Evolutionary conservation across 108 stramenopile genomes (phyloP).

Genomic region (Conticribra guillardii): DNA sequence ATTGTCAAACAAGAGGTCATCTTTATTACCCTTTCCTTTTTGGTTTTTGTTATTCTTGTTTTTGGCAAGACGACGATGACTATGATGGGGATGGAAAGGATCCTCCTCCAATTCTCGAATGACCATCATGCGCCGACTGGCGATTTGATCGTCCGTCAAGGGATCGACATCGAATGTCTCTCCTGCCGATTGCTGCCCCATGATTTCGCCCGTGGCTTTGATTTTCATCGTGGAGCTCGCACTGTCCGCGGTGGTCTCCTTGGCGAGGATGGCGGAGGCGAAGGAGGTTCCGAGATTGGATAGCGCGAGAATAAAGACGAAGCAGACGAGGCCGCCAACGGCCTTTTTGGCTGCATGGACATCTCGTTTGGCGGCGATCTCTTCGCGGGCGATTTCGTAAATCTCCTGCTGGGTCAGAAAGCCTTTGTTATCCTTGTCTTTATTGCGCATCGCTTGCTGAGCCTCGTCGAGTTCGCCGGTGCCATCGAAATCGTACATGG

Average conservation of each 20-base stretch:
- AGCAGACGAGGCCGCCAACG: slow-evolving; percentile 1
- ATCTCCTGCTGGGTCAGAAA: slow-evolving; percentile 7
- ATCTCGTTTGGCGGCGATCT: background rate
- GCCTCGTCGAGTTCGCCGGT: slow-evolving; percentile 6
- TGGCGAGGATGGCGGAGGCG: slow-evolving; percentile 12
- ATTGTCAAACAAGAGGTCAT: slow-evolving; percentile 4
- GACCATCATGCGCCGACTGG: slow-evolving; percentile 5
- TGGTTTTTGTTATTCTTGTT: background rate
- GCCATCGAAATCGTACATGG: slow-evolving; percentile 24
- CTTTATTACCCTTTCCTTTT: background rate
- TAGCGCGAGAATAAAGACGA: slow-evolving; percentile 11
- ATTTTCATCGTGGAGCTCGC: background rate
- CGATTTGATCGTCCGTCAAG: slow-evolving; percentile 1
- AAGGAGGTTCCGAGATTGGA: slow-evolving; percentile 14
- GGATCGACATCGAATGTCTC: slow-evolving; percentile 5
- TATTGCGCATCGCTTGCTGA: slow-evolving; percentile 13
- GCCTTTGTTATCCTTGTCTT: slow-evolving; percentile 1
- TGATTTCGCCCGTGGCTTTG: background rate
- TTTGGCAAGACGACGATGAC: slow-evolving; percentile 1
- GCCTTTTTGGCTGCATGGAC: background rate
- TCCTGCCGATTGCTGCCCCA: slow-evolving; percentile 1
- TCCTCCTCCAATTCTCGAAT: background rate
- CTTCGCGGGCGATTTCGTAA: slow-evolving; percentile 8
- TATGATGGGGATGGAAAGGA: background rate
- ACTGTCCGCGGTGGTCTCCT: slow-evolving; percentile 9